Base-by-base conservation (phyloP, 2,329 filamentous ascomycete genomes). In the Fusarium ramigenum region DNA sequence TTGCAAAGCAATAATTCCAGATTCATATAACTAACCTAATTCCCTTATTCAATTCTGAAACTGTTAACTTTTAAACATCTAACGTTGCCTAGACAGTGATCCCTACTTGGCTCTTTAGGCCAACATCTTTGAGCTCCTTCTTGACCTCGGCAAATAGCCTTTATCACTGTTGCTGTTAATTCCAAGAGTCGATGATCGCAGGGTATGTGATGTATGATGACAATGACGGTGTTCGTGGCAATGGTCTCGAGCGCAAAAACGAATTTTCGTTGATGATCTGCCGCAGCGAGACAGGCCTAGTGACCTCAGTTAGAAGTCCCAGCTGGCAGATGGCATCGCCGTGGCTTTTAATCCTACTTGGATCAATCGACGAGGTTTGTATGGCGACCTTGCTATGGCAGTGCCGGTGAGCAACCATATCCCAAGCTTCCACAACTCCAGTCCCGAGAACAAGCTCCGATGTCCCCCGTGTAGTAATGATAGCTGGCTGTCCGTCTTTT, bases 391-490 rank as follows among this genome's bases (percentile, higher is more conserved):
- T 46, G 18, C 43, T 46, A 3, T 19, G 43, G 43, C 8, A 7
- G 43, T 46, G 23, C 43, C 5, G 18, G 23, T 46, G 9, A 46
- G 43, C 43, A 46, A 46, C 43, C 18, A 28, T 4, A 28, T 19
- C 23, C 43, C 43, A 46, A 46, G 23, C 43, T 8, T 19, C 43
- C 5, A 46, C 18, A 28, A 46, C 43, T 28, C 2, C 11, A 19
- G 18, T 14, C 11, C 4, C 43, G 6, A 46, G 11, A 28, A 5
- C 23, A 59, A 79, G 57, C 30, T 70, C 62, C 40, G 39, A 78
- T 37, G 78, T 79, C 23, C 78, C 78, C 32, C 75, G 71, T 54
- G 75, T 7, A 9, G 74, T 71, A 9, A 37, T 37, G 36, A 10
- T 37, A 37, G 36, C 36, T 37, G 16, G 9, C 9, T 37, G 36